Percentiles rank a stretch among this genome's conserved stretches.
Conservation (phyloP, 108 stramenopile genomes). For the Pseudonitzschia multistriata region DNA sequence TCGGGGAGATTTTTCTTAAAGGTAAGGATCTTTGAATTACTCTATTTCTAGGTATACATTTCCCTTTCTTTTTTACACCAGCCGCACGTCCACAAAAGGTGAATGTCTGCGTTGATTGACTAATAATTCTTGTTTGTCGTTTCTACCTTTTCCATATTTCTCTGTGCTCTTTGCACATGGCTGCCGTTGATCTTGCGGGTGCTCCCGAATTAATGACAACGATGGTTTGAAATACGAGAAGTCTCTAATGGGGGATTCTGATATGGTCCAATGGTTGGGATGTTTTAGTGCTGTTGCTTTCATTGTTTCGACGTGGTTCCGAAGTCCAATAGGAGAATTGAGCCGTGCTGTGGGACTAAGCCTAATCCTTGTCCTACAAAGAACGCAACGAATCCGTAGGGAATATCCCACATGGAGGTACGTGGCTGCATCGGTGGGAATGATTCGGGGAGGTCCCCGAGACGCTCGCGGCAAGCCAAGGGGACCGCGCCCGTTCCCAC, state of each 20-base stretch:
- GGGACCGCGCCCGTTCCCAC: constrained; percentile 59
- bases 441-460: constrained; percentile 25
- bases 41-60: neutral
- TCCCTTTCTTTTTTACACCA: constrained; percentile 6
- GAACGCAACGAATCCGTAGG: constrained; percentile 51
- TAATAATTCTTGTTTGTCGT: too few species aligned
- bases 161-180: too few species aligned
- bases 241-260: constrained; percentile 34
- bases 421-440: constrained; percentile 26
- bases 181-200: neutral
- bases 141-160: too few species aligned
- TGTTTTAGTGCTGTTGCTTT: constrained; percentile 31
- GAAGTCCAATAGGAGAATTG: constrained; percentile 79
- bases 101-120: too few species aligned
- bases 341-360: constrained; percentile 65
- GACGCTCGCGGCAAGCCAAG: constrained; percentile 37
- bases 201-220: neutral
- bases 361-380: constrained; percentile 53
- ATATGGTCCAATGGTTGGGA: constrained; percentile 20
- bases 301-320: constrained; percentile 48
- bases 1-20: constrained; percentile 58
- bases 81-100: too few species aligned
- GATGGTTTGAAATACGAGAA: too few species aligned
- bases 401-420: constrained; percentile 69
- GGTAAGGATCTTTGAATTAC: constrained; percentile 34